A percentile compares a stretch with the other conserved stretches of the same genome.
These are phyloP conservation scores for Lactifluus subvellereus DNA, from an alignment of 768 basidiomycete genomes.

Conservation along the genomic window DNA sequence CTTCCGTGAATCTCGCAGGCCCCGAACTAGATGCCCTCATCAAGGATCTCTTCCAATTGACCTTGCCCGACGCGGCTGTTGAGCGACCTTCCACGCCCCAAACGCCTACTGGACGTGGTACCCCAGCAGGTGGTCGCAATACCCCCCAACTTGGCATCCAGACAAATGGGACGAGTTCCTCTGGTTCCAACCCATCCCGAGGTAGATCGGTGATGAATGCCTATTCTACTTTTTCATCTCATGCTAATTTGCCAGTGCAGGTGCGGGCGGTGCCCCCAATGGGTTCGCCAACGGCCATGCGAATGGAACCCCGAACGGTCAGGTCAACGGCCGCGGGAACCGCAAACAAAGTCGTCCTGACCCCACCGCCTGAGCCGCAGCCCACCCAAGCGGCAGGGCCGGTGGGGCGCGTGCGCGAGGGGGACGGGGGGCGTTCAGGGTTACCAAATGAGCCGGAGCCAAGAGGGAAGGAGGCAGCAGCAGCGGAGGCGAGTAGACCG, in stretches of 20 bases:
- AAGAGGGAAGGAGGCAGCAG: conserved; percentile 14
- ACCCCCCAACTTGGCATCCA: conserved; percentile 15
- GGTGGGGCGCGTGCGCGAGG: conserved; percentile 1
- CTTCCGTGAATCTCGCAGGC: not conserved
- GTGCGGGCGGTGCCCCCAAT: conserved; percentile 9
- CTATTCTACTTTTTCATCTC: conserved; percentile 20
- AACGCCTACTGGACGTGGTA: conserved; percentile 15
- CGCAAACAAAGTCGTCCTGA: conserved; percentile 8
- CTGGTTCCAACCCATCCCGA: conserved; percentile 18
- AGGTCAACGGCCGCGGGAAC: not conserved
- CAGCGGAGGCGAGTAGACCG: conserved; percentile 23
- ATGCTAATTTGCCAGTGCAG: conserved; percentile 20
- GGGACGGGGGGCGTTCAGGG: not conserved
- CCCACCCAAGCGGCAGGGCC: conserved; percentile 4
- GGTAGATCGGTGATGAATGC: conserved; percentile 26
- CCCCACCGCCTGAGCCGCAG: not conserved
- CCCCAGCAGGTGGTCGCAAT: conserved; percentile 14
- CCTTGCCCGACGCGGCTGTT: not conserved
- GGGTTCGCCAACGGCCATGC: conserved; percentile 15
- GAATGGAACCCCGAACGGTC: conserved; percentile 3
- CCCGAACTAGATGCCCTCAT: conserved; percentile 18
- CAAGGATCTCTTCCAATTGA: conserved; percentile 19
- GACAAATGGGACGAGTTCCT: conserved; percentile 6
- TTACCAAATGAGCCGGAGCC: not conserved
- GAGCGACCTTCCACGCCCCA: conserved; percentile 14